phyloP scores from a whole-genome alignment of 805 yeast genomes.

The Candida vartiovaarae region DNA sequence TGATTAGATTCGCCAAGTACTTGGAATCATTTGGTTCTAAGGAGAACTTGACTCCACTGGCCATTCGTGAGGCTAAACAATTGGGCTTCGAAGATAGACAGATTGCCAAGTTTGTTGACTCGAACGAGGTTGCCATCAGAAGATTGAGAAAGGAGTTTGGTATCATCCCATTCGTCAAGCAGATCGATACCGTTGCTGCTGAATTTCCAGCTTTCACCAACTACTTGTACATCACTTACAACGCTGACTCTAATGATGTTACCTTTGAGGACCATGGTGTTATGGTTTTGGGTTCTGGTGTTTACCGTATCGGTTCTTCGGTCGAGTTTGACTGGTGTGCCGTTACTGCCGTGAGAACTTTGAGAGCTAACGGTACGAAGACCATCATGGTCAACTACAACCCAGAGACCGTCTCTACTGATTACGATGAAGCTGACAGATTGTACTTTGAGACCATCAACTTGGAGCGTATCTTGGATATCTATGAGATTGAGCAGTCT shows the following conservation, averaged over 20 bases:
- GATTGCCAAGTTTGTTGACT: constrained; percentile 79
- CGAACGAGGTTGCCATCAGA: constrained; percentile 91
- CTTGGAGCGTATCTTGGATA: constrained; percentile 89
- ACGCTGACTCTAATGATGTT: constrained; percentile 83
- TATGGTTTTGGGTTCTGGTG: constrained; percentile 97
- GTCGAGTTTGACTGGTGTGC: constrained; percentile 99
- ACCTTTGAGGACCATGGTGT: constrained; percentile 88
- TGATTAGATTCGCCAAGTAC: constrained; percentile 64
- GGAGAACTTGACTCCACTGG: constrained; percentile 50
- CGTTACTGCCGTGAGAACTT: constrained; percentile 90
- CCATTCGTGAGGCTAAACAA: constrained; percentile 85
- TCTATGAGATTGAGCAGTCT: constrained; percentile 85
- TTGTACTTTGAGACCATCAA: constrained; percentile 93
- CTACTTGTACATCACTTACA: constrained; percentile 90
- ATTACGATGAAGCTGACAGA: constrained; percentile 96
- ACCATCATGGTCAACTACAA: constrained; percentile 97
- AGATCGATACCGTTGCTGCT: constrained; percentile 97
- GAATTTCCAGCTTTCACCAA: constrained; percentile 97
- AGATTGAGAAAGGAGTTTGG: constrained; percentile 82
- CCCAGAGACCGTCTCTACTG: constrained; percentile 99
- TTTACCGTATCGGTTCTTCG: constrained; percentile 96
- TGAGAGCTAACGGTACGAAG: constrained; percentile 78
- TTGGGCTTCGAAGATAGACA: constrained; percentile 96
- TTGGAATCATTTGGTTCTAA: constrained; percentile 49
- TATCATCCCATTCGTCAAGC: constrained; percentile 87